Base-by-base conservation (phyloP, 306 rosid species). In the Neltuma alba region DNA sequence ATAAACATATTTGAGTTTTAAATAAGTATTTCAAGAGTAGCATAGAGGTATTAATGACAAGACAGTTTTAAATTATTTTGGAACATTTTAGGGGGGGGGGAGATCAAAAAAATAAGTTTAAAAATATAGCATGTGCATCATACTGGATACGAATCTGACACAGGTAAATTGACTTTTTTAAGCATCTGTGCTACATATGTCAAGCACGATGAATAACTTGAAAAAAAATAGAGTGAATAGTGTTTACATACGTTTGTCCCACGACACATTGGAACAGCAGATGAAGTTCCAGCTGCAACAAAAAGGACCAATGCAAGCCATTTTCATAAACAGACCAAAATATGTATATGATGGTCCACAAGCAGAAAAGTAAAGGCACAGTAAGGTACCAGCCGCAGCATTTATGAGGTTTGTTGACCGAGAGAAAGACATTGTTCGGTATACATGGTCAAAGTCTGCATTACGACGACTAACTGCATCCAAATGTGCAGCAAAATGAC, bases 401-500 rank as follows among this genome's bases (percentile, higher is more conserved):
- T 85, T 86, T 57, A 80, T 75, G 76, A 85, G 74, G 73, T 83
- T 90, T 74, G 96, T 85, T 42, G 93, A 90, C 79, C 94, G 87
- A 80, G 72, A 76, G 75, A 95, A 95, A 74, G 92, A 75, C 99
- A 92, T 95, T 44, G 93, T 92, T 54, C 92, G 95, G 72, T 87
- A 95, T 65, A 95, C 98, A 89, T 90, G 89, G 83, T 91, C 97
- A 48, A 95, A 95, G 86, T 95, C 99, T 48, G 95, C 91, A 84
- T 95, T 95, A 61, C 99, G 98, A 76, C 99, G 98, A 81, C 76
- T 73, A 72, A 95, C 98, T 71, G 97, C 99, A 68, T 95, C 99
- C 78, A 87, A 84, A 88, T 95, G 99, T 64, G 99, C 99, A 72
- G 99, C 99, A 84, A 95, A 95, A 92, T 95, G 99, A 83, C 99